Evolutionary conservation across 1,139 yeast species (phyloP).

Genomic region (Geotrichum klebahnii): DNA sequence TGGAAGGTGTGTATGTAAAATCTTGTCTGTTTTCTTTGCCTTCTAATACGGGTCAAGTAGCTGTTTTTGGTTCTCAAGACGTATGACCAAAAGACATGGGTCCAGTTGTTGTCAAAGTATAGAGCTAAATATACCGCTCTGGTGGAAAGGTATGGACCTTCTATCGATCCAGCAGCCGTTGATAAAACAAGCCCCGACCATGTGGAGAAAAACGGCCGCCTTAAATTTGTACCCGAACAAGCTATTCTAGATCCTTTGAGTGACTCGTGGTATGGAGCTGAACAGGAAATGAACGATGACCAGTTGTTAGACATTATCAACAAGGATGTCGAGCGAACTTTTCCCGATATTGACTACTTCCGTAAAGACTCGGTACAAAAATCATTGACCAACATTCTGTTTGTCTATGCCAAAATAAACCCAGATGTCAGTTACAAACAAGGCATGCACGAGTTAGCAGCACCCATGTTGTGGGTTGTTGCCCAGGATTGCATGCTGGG

Average conservation of each 20-base stretch:
- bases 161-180: no score
- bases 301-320: conserved; percentile 33
- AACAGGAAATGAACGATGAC: conserved; percentile 26
- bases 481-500: conserved; percentile 22
- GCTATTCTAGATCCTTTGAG: conserved; percentile 9
- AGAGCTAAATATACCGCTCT: conserved; percentile 13
- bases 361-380: conserved; percentile 36
- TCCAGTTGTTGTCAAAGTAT: conserved; percentile 4
- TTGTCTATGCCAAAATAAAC: conserved; percentile 52
- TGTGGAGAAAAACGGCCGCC: background rate
- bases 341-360: conserved; percentile 54
- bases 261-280: conserved; percentile 20
- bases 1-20: conserved; percentile 30
- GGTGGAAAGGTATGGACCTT: background rate
- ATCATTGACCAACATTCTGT: conserved; percentile 46
- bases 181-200: background rate
- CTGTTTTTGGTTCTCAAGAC: conserved; percentile 18
- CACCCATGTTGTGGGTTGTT: conserved; percentile 42
- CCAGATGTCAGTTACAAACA: conserved; percentile 53
- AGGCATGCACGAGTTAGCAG: conserved; percentile 60
- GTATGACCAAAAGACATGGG: conserved; percentile 14
- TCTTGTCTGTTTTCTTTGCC: no score
- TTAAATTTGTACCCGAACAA: conserved; percentile 1
- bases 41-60: conserved; percentile 1
- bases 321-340: conserved; percentile 54